Conservation (phyloP, 1,139 yeast genomes). For the Insectozyma bohioensis region DNA sequence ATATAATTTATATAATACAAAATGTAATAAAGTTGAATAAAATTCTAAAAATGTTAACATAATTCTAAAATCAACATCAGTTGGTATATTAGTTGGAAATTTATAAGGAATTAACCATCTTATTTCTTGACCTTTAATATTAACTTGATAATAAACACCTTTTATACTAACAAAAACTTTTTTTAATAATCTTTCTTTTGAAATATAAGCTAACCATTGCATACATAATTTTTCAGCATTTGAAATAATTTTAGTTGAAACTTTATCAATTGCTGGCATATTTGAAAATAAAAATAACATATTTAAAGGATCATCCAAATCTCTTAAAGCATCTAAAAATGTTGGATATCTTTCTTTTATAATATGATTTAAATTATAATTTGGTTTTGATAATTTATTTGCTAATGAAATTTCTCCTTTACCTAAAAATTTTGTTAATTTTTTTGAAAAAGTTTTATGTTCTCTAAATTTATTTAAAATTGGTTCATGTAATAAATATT, state of each 20-base stretch:
- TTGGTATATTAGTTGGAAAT: constrained; percentile 92
- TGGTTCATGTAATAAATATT: constrained; percentile 94
- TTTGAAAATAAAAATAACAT: constrained; percentile 93
- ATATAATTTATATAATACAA: constrained; percentile 81
- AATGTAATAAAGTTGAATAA: constrained; percentile 87
- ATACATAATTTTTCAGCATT: constrained; percentile 86
- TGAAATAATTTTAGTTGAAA: constrained; percentile 73
- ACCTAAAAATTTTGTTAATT: constrained; percentile 85
- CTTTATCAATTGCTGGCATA: constrained; percentile 90
- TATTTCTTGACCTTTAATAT: constrained; percentile 84
- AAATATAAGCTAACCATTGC: constrained; percentile 94
- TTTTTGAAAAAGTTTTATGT: constrained; percentile 91
- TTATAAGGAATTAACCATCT: constrained; percentile 97
- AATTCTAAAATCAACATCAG: constrained; percentile 92
- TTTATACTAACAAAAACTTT: constrained; percentile 95
- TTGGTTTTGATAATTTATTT: constrained; percentile 74
- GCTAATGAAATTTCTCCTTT: constrained; percentile 92
- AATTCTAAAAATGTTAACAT: constrained; percentile 97
- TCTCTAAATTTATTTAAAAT: constrained; percentile 89
- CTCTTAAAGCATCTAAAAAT: constrained; percentile 87
- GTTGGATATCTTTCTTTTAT: constrained; percentile 96
- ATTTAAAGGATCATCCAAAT: constrained; percentile 90
- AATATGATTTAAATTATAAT: constrained; percentile 83
- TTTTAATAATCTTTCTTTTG: constrained; percentile 76
- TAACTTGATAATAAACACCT: constrained; percentile 95